These are phyloP conservation scores for Penicillium lagena DNA, from an alignment of 495 filamentous ascomycete genomes.

Conservation along the genomic window DNA sequence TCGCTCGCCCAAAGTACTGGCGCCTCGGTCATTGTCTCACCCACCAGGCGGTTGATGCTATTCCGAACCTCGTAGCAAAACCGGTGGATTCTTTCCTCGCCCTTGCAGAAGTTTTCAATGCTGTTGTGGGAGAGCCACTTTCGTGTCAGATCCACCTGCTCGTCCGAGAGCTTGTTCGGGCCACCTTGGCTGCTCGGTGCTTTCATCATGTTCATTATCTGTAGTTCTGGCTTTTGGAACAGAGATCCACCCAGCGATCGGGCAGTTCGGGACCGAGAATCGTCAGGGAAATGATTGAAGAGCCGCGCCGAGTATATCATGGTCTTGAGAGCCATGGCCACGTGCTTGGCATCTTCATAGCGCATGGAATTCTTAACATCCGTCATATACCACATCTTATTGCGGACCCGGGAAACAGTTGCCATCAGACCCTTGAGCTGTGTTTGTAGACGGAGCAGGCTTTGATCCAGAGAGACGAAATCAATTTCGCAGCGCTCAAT, in stretches of 20 bases:
- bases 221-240: slow-evolving; percentile 76
- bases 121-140: slow-evolving; percentile 77
- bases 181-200: slow-evolving; percentile 80
- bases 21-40: slow-evolving; percentile 77
- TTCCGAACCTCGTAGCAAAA: slow-evolving; percentile 88
- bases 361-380: slow-evolving; percentile 87
- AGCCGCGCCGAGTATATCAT: slow-evolving; percentile 59
- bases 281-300: slow-evolving; percentile 33
- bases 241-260: slow-evolving; percentile 50
- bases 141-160: slow-evolving; percentile 80
- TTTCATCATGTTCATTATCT: slow-evolving; percentile 81
- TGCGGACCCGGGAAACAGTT: slow-evolving; percentile 44
- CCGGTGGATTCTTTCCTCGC: slow-evolving; percentile 90
- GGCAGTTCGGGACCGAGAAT: slow-evolving; percentile 45
- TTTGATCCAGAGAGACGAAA: slow-evolving; percentile 30
- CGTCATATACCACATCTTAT: slow-evolving; percentile 99
- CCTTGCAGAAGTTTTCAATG: slow-evolving; percentile 91
- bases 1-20: slow-evolving; percentile 92
- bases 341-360: slow-evolving; percentile 84
- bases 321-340: slow-evolving; percentile 82
- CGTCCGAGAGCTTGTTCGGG: slow-evolving; percentile 91
- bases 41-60: slow-evolving; percentile 80
- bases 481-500: slow-evolving; percentile 38
- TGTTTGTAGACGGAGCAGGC: slow-evolving; percentile 29
- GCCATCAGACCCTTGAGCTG: slow-evolving; percentile 27